A percentile compares a stretch with the other conserved stretches of the same genome.
Evolutionary conservation across 768 basidiomycete genomes (phyloP).

Genomic region (Termitomyces sp.): DNA sequence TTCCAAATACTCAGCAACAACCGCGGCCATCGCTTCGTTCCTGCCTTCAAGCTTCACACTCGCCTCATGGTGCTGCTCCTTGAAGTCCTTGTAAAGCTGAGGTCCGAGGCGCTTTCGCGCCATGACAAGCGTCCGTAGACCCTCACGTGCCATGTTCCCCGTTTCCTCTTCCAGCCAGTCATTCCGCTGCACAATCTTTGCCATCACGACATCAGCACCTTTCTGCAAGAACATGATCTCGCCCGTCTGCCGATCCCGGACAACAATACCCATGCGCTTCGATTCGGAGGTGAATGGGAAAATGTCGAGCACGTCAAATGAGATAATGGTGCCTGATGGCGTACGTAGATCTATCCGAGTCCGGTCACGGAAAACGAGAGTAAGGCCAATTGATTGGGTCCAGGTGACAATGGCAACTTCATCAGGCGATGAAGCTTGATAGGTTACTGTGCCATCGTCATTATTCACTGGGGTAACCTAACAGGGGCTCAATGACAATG

Average conservation of each 20-base stretch:
- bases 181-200: constrained; percentile 89
- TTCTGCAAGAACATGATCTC: constrained; percentile 93
- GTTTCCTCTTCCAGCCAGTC: constrained; percentile 99
- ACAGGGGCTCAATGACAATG: neutral
- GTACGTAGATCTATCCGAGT: constrained; percentile 83
- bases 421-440: constrained; percentile 98
- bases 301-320: constrained; percentile 86
- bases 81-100: constrained; percentile 73
- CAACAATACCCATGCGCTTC: constrained; percentile 98
- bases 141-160: constrained; percentile 97
- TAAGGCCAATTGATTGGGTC: constrained; percentile 93
- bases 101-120: constrained; percentile 73
- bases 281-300: constrained; percentile 99
- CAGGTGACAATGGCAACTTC: constrained; percentile 98
- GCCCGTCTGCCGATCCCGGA: constrained; percentile 70
- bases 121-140: constrained; percentile 90
- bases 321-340: constrained; percentile 57
- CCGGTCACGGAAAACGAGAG: constrained; percentile 85
- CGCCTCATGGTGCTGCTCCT: constrained; percentile 67
- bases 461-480: constrained; percentile 95
- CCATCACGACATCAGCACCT: constrained; percentile 99
- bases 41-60: constrained; percentile 76
- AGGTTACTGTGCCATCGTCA: constrained; percentile 92
- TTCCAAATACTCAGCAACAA: constrained; percentile 77
- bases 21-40: constrained; percentile 75